Percentiles rank a stretch among this genome's conserved stretches.
These are phyloP conservation scores for Globisporangium spinosum DNA, from an alignment of 352 stramenopile species.

Conservation along the genomic window DNA sequence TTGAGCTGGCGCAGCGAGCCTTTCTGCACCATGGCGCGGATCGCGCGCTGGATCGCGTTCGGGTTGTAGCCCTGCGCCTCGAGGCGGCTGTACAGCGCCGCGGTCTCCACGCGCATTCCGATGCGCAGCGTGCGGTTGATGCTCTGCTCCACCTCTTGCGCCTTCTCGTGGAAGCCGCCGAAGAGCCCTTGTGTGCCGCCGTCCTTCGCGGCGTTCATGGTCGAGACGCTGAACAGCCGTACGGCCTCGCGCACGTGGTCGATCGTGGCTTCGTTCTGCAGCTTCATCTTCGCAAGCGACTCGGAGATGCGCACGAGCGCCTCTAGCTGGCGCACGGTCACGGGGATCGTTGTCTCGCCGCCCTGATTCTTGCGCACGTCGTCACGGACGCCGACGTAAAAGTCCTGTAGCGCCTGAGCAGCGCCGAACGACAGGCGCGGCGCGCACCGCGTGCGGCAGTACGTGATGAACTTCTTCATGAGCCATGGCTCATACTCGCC, in stretches of 20 bases:
- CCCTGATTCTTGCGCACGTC: constrained; percentile 88
- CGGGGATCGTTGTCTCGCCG: constrained; percentile 89
- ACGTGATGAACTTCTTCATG: constrained; percentile 98
- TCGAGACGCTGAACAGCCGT: constrained; percentile 97
- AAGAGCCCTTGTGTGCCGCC: constrained; percentile 85
- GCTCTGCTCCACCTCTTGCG: constrained; percentile 76
- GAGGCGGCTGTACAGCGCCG: constrained; percentile 73
- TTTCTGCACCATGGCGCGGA: constrained; percentile 86
- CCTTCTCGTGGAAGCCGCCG: constrained; percentile 77
- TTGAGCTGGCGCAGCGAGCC: constrained; percentile 71
- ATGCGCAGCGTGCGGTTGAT: constrained; percentile 84
- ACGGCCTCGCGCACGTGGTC: constrained; percentile 96
- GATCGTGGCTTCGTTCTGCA: constrained; percentile 79
- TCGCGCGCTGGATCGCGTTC: constrained; percentile 83
- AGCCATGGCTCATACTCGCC: constrained; percentile 82
- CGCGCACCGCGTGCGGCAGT: constrained; percentile 94
- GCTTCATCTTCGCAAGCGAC: constrained; percentile 97
- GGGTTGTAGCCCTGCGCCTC: constrained; percentile 81
- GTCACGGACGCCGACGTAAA: constrained; percentile 97
- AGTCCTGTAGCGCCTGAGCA: constrained; percentile 92
- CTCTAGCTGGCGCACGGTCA: constrained; percentile 98
- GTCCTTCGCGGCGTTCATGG: constrained; percentile 95
- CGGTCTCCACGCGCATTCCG: constrained; percentile 74
- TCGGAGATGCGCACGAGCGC: constrained; percentile 97
- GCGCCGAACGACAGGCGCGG: constrained; percentile 90